Percentiles rank a stretch among this genome's conserved stretches.
phyloP scores from a whole-genome alignment of 106 monocot genomes.

The Posidonia australis region DNA sequence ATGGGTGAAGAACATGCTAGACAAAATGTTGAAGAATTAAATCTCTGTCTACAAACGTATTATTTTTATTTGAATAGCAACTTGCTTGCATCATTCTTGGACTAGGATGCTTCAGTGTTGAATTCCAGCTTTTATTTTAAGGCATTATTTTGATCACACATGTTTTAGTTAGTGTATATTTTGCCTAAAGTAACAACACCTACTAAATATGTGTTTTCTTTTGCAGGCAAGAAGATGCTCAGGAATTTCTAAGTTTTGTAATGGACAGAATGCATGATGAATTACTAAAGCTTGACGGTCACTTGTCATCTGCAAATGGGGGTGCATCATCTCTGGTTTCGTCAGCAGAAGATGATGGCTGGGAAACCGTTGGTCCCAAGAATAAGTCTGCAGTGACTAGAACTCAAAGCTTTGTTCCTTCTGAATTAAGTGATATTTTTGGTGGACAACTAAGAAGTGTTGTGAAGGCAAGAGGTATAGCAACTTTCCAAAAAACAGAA shows the following conservation, averaged over 20 bases:
- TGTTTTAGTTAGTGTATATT: background rate
- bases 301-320: constrained; percentile 30
- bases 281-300: constrained; percentile 54
- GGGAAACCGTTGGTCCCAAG: constrained; percentile 98
- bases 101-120: too few relatives aligned
- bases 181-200: background rate
- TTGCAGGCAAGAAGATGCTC: constrained; percentile 98
- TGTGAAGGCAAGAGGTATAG: constrained; percentile 81
- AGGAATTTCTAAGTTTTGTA: constrained; percentile 89
- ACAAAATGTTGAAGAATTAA: too few relatives aligned
- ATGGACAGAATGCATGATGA: constrained; percentile 98
- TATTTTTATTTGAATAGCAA: too few relatives aligned
- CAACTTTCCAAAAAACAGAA: background rate
- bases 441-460: constrained; percentile 85
- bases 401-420: constrained; percentile 87
- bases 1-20: too few relatives aligned
- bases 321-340: constrained; percentile 36
- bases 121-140: too few relatives aligned
- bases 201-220: constrained; percentile 1
- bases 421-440: constrained; percentile 88
- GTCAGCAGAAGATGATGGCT: constrained; percentile 84
- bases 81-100: too few relatives aligned
- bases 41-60: too few relatives aligned
- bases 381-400: constrained; percentile 91
- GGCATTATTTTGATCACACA: background rate